phyloP scores from a whole-genome alignment of 2,329 filamentous ascomycete species.

The Emericellopsis cladophorae region DNA sequence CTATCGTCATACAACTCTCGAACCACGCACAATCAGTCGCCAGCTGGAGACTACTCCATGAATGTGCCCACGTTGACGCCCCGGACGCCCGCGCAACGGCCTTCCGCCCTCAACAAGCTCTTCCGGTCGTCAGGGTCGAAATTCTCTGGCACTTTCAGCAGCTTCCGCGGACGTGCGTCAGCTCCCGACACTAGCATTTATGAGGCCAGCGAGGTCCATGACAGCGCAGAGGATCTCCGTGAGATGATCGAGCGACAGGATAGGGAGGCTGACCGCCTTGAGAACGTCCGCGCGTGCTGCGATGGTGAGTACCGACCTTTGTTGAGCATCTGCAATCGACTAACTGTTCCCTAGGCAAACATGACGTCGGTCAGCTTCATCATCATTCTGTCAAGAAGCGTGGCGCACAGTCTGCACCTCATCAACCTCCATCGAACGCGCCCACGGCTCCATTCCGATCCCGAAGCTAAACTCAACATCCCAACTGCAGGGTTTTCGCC shows the following conservation, averaged over 20 bases:
- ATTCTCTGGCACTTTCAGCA: conserved; percentile 36
- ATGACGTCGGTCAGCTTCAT: conserved; percentile 54
- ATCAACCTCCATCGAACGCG: neutral
- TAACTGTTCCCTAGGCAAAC: conserved; percentile 44
- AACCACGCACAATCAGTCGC: conserved; percentile 53
- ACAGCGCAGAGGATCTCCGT: conserved; percentile 74
- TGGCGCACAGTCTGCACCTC: neutral
- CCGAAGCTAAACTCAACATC: neutral
- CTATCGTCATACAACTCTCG: conserved; percentile 73
- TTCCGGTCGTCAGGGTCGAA: conserved; percentile 40
- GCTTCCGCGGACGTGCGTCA: conserved; percentile 34
- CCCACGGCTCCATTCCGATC: conserved; percentile 1
- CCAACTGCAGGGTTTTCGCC: too few relatives aligned
- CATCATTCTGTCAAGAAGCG: conserved; percentile 24
- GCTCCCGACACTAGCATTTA: conserved; percentile 33
- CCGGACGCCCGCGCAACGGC: conserved; percentile 17
- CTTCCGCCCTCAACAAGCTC: conserved; percentile 39
- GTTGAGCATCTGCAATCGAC: neutral
- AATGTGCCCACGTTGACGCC: conserved; percentile 44
- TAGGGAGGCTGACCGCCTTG: conserved; percentile 63
- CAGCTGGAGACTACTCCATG: conserved; percentile 34
- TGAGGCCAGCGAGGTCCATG: conserved; percentile 50
- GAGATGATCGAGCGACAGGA: conserved; percentile 70
- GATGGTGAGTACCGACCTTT: conserved; percentile 55
- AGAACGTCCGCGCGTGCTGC: conserved; percentile 95